Conservation (phyloP, 2,329 filamentous ascomycete species). For the Rhynchosporium graminicola region DNA sequence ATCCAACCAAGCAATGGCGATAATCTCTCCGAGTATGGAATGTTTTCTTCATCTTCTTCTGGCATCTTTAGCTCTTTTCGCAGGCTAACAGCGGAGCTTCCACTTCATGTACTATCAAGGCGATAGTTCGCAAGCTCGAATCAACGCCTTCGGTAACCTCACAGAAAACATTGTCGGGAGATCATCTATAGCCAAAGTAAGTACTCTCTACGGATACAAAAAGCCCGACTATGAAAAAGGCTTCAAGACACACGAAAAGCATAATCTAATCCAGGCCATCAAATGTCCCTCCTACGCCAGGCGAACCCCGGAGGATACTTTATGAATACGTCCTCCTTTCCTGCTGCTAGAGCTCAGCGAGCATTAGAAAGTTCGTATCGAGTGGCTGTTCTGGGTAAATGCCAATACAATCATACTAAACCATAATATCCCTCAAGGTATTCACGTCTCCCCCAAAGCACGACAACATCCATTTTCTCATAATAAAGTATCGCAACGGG, state of each 20-base stretch:
- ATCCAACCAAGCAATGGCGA: no score
- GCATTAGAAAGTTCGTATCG: not conserved
- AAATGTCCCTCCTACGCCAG: not conserved
- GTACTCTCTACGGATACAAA: not conserved
- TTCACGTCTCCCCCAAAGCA: conserved; percentile 10
- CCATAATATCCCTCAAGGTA: conserved; percentile 13
- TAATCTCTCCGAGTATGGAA: no score
- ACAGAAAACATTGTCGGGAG: not conserved
- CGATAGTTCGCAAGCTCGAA: not conserved
- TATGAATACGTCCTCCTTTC: not conserved
- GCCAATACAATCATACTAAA: conserved; percentile 8
- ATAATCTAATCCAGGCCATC: not conserved
- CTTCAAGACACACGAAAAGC: not conserved
- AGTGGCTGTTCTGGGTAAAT: conserved; percentile 9
- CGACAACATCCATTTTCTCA: not conserved
- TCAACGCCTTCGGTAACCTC: not conserved
- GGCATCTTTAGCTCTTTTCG: no score
- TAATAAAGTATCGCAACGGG: conserved; percentile 4
- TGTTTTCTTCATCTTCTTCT: no score
- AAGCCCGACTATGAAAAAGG: not conserved
- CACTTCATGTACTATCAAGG: no score
- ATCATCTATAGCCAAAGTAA: not conserved
- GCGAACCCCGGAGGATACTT: not conserved
- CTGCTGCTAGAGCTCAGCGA: not conserved
- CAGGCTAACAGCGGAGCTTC: no score